A percentile compares a stretch with the other conserved stretches of the same genome.
Evolutionary conservation across 768 basidiomycete species (phyloP).

Genomic region (Mycena belliarum): DNA sequence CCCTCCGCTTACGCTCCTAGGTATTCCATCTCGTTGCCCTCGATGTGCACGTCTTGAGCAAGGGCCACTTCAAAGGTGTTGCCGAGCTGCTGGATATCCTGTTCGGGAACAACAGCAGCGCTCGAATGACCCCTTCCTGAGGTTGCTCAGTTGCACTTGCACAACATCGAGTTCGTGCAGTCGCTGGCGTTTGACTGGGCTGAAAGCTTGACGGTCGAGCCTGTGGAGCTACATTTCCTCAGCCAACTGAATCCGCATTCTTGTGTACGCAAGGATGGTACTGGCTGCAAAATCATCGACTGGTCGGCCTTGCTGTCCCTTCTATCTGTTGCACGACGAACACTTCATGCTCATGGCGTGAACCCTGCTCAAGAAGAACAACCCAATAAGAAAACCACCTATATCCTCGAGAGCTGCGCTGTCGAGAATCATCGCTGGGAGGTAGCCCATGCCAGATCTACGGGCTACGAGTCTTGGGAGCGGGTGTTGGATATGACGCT

Average conservation of each 20-base stretch:
- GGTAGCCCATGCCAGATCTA: constrained; percentile 67
- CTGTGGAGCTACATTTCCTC: constrained; percentile 65
- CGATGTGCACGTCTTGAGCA: constrained; percentile 83
- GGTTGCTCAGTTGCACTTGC: constrained; percentile 78
- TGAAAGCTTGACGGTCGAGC: constrained; percentile 64
- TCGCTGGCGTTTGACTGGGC: constrained; percentile 88
- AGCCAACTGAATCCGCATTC: constrained; percentile 64
- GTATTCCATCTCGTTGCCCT: constrained; percentile 85
- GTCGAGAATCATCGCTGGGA: constrained; percentile 88
- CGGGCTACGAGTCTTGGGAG: constrained; percentile 83
- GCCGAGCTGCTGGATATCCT: constrained; percentile 75
- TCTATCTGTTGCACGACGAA: constrained; percentile 59
- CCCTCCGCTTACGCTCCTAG: constrained; percentile 80
- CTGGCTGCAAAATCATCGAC: constrained; percentile 85
- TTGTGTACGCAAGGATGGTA: constrained; percentile 66
- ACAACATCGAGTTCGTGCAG: constrained; percentile 86
- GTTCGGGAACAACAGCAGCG: constrained; percentile 63
- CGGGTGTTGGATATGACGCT: constrained; percentile 82
- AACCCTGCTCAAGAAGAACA: constrained; percentile 65
- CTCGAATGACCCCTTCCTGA: constrained; percentile 54
- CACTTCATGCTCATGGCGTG: constrained; percentile 65
- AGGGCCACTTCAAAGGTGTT: constrained; percentile 72
- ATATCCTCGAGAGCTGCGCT: constrained; percentile 81
- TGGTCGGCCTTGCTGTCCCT: constrained; percentile 68
- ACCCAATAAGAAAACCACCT: constrained; percentile 66